Evolutionary conservation across 73 alveolate genomes (phyloP).

Genomic region (Tetrahymena elliotti): DNA sequence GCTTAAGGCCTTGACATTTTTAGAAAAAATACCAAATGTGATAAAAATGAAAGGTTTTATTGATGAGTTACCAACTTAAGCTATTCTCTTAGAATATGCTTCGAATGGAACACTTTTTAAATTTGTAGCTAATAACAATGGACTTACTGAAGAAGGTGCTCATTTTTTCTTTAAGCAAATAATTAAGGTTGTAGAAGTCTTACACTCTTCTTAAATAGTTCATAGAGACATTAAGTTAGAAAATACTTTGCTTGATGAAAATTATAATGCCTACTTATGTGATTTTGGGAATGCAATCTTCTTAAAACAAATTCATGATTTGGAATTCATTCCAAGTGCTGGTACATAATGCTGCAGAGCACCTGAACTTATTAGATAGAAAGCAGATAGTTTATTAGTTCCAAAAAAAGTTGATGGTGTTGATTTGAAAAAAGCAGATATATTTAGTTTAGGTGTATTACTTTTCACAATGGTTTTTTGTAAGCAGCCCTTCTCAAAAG

Average conservation of each 20-base stretch:
- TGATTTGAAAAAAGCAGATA: neutral
- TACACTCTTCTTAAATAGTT: conserved; percentile 59
- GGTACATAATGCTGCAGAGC: neutral
- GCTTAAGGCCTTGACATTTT: neutral
- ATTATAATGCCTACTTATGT: neutral
- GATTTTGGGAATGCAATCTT: neutral
- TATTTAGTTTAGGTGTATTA: neutral
- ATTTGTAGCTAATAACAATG: neutral
- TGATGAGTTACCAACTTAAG: neutral
- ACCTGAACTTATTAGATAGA: neutral
- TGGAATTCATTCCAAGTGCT: neutral
- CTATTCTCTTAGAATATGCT: neutral
- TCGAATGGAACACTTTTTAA: neutral
- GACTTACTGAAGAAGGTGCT: conserved; percentile 59
- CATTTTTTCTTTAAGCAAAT: conserved; percentile 61
- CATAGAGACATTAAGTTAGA: conserved; percentile 90
- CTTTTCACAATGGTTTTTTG: neutral
- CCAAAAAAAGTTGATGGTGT: neutral
- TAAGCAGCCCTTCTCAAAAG: neutral
- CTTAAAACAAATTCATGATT: neutral
- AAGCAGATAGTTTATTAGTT: neutral
- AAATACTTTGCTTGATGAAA: conserved; percentile 60
- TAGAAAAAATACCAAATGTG: neutral
- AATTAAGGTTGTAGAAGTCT: conserved; percentile 61
- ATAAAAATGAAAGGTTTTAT: neutral